Evolutionary conservation across 768 basidiomycete species (phyloP).

Genomic region (Lactifluus hygrophoroides): DNA sequence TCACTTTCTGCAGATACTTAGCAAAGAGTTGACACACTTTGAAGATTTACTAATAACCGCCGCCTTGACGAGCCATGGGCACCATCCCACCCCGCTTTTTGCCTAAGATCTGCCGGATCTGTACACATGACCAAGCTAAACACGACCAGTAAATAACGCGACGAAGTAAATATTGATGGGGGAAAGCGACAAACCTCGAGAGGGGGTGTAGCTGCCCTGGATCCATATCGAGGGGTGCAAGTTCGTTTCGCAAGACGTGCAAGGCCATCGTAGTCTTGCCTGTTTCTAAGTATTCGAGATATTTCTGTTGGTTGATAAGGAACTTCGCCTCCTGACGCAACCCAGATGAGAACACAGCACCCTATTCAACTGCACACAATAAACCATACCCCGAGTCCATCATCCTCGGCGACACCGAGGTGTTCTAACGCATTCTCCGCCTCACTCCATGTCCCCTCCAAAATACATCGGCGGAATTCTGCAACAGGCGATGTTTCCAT

Average conservation of each 20-base stretch:
- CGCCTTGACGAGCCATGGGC: conserved; percentile 71
- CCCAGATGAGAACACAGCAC: not conserved
- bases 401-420: conserved; percentile 61
- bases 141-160: not conserved
- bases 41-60: conserved; percentile 66
- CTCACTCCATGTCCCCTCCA: conserved; percentile 72
- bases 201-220: conserved; percentile 76
- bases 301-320: conserved; percentile 91
- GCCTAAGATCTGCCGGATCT: conserved; percentile 72
- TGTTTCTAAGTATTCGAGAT: conserved; percentile 83
- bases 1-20: not conserved
- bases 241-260: conserved; percentile 76
- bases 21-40: conserved; percentile 45
- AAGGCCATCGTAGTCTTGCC: conserved; percentile 75
- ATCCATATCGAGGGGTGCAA: conserved; percentile 75
- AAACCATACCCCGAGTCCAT: conserved; percentile 56
- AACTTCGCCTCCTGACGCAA: conserved; percentile 66
- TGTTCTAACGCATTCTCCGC: conserved; percentile 62
- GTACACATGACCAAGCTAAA: conserved; percentile 70
- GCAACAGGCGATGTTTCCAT: conserved; percentile 73
- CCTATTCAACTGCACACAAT: not conserved
- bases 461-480: conserved; percentile 70
- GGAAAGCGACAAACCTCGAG: conserved; percentile 56
- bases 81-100: conserved; percentile 84
- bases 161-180: not conserved